Conservation (phyloP, 176 grass and related monocot species). For the Carex littledalei region DNA sequence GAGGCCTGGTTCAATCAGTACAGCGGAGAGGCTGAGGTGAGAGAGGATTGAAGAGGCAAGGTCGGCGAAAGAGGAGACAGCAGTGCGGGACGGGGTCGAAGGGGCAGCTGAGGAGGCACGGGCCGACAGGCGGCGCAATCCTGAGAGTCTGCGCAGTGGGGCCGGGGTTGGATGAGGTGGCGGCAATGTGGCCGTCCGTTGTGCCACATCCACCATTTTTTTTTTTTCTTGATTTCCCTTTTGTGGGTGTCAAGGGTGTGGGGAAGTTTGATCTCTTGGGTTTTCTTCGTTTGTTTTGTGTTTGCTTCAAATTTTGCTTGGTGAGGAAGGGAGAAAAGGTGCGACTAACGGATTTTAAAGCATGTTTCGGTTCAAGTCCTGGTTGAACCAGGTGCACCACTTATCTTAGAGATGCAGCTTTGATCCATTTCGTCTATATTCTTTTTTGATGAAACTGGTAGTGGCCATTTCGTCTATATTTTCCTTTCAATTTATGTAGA, state of each 20-base stretch:
- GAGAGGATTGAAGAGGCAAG: slow-evolving; percentile 35
- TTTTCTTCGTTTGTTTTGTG: neutral
- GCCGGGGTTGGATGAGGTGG: slow-evolving; percentile 34
- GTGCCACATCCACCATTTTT: slow-evolving; percentile 53
- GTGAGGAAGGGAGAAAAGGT: neutral
- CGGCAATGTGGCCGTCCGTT: slow-evolving; percentile 23
- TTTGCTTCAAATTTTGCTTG: neutral
- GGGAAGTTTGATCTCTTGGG: neutral
- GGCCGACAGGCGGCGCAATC: slow-evolving; percentile 58
- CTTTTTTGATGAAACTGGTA: too few relatives aligned
- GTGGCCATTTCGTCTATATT: too few relatives aligned
- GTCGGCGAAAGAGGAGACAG: slow-evolving; percentile 21
- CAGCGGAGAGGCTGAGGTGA: slow-evolving; percentile 38
- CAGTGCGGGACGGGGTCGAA: slow-evolving; percentile 22
- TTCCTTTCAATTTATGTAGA: too few relatives aligned
- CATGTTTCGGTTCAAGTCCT: neutral
- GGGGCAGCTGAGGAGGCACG: slow-evolving; percentile 46
- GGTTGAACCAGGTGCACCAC: neutral
- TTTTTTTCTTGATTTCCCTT: neutral
- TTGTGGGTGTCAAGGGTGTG: neutral
- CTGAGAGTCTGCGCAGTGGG: slow-evolving; percentile 34
- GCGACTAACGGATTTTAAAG: slow-evolving; percentile 15
- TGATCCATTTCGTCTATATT: too few relatives aligned
- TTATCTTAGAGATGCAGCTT: too few relatives aligned
- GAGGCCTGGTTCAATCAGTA: slow-evolving; percentile 48